Conservation (phyloP, 345 rosid genomes). For the Raphanus raphanistrum region DNA sequence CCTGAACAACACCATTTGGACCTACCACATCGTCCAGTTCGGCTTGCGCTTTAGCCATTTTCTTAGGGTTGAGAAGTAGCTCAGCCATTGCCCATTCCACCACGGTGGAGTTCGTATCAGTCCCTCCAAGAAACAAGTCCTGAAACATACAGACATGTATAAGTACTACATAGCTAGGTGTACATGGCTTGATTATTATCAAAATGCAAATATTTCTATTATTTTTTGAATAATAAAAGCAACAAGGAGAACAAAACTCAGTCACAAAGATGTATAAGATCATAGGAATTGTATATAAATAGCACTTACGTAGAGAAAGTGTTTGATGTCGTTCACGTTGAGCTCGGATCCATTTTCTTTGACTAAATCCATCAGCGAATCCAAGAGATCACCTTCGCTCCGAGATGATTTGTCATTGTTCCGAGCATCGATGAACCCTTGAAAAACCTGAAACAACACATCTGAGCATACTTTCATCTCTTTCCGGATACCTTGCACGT, state of each 20-base stretch:
- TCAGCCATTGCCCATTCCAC: slow-evolving; percentile 74
- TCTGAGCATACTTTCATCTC: slow-evolving; percentile 13
- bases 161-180: not conserved
- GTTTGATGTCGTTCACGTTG: slow-evolving; percentile 25
- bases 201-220: not conserved
- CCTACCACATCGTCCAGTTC: slow-evolving; percentile 43
- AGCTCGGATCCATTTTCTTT: slow-evolving; percentile 27
- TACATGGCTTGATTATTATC: not conserved
- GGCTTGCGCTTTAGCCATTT: slow-evolving; percentile 46
- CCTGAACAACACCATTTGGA: slow-evolving; percentile 3
- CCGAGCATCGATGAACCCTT: slow-evolving; percentile 33
- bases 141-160: slow-evolving; percentile 9
- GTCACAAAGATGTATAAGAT: not conserved
- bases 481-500: slow-evolving; percentile 42
- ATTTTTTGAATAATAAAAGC: not conserved
- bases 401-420: not conserved
- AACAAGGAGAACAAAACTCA: not conserved
- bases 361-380: slow-evolving; percentile 35
- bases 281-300: not conserved
- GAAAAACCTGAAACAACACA: slow-evolving; percentile 28
- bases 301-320: slow-evolving; percentile 36
- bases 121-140: slow-evolving; percentile 65
- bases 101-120: slow-evolving; percentile 62
- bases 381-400: slow-evolving; percentile 2
- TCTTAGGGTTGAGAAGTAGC: slow-evolving; percentile 47